phyloP scores from a whole-genome alignment of 768 basidiomycete genomes.

The Auricularia sp. region DNA sequence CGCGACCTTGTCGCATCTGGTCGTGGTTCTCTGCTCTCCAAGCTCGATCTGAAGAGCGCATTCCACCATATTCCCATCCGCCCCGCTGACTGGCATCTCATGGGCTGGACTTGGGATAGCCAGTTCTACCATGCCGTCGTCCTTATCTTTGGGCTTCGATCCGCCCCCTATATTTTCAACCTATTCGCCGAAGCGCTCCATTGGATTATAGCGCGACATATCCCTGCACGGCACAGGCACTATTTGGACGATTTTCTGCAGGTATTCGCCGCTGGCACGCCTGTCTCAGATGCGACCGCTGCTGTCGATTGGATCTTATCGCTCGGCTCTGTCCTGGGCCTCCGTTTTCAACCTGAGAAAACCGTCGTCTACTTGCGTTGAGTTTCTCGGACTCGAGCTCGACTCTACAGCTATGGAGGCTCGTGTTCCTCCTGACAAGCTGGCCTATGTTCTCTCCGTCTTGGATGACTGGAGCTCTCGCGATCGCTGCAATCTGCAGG shows the following conservation, averaged over 20 bases:
- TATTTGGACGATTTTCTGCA: constrained; percentile 4
- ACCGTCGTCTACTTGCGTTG: constrained; percentile 10
- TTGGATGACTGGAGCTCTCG: constrained; percentile 15
- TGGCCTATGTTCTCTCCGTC: constrained; percentile 16
- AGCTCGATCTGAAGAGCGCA: constrained; percentile 22
- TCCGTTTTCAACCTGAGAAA: constrained; percentile 22
- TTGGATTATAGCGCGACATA: constrained; percentile 26
- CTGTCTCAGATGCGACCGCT: not conserved
- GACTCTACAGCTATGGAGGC: constrained; percentile 23
- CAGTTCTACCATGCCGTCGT: constrained; percentile 1
- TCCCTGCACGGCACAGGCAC: constrained; percentile 1
- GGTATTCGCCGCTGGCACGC: constrained; percentile 1
- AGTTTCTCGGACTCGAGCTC: constrained; percentile 14
- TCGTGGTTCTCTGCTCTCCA: constrained; percentile 20
- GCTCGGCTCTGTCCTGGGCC: constrained; percentile 19
- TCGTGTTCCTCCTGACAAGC: constrained; percentile 22
- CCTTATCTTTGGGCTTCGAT: constrained; percentile 6
- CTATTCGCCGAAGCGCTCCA: constrained; percentile 31
- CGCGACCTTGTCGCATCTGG: constrained; percentile 10
- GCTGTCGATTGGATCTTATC: constrained; percentile 20
- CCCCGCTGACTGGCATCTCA: constrained; percentile 1
- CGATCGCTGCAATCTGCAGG: constrained; percentile 12
- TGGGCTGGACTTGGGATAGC: not conserved
- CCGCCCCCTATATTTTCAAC: constrained; percentile 31
- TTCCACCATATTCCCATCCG: constrained; percentile 2